These are phyloP conservation scores for Daldinia grandis DNA, from an alignment of 495 filamentous ascomycete species.

Conservation along the genomic window DNA sequence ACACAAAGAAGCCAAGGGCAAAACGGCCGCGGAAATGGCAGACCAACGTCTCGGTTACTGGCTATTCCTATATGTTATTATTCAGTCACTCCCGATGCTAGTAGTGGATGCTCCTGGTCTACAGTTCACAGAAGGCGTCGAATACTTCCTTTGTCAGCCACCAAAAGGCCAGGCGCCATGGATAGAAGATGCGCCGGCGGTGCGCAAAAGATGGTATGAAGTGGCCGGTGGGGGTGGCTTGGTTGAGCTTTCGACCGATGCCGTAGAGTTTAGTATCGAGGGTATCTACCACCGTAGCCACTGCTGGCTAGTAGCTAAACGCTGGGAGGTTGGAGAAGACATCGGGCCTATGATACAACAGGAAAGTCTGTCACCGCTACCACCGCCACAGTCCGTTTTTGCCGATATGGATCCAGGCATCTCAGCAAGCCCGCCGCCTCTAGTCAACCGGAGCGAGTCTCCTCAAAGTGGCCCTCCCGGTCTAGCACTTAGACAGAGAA, in stretches of 20 bases:
- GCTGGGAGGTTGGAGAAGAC: conserved; percentile 62
- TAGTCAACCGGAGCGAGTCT: conserved; percentile 40
- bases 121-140: conserved; percentile 79
- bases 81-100: conserved; percentile 89
- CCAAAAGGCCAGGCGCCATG: conserved; percentile 85
- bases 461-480: conserved; percentile 45
- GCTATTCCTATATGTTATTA: conserved; percentile 91
- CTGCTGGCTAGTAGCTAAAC: conserved; percentile 86
- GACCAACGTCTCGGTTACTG: conserved; percentile 87
- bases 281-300: conserved; percentile 90
- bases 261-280: conserved; percentile 88
- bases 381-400: conserved; percentile 50
- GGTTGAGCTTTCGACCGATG: conserved; percentile 79
- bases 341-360: conserved; percentile 35
- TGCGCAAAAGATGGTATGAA: conserved; percentile 80
- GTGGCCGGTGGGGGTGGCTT: conserved; percentile 74
- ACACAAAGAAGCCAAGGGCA: conserved; percentile 74
- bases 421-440: conserved; percentile 35
- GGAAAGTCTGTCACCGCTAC: conserved; percentile 45
- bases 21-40: conserved; percentile 72
- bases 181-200: conserved; percentile 74
- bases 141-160: conserved; percentile 96
- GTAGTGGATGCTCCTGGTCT: conserved; percentile 87
- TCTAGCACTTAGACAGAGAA: conserved; percentile 46
- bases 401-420: conserved; percentile 39